Evolutionary conservation across 2,329 filamentous ascomycete species (phyloP).

Genomic region (Cladosporium oxysporum): DNA sequence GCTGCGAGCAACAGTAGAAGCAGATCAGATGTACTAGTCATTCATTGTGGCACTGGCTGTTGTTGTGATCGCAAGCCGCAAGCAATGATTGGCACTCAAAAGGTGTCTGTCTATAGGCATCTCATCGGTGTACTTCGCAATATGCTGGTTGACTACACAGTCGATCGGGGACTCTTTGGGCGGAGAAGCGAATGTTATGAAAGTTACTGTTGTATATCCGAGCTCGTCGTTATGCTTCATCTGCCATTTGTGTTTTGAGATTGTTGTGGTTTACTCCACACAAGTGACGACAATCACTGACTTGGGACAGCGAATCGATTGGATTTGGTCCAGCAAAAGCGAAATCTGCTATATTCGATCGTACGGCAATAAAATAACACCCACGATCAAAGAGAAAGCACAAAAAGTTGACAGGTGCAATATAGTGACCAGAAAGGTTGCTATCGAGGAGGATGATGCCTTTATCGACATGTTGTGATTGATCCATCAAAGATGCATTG

Average conservation of each 20-base stretch:
- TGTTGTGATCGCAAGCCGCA: neutral
- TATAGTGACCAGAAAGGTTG: neutral
- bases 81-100: neutral
- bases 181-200: neutral
- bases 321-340: neutral
- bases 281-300: neutral
- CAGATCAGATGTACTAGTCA: neutral
- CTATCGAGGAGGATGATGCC: neutral
- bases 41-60: neutral
- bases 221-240: too few relatives aligned
- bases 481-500: neutral
- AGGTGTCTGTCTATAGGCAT: neutral
- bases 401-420: neutral
- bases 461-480: neutral
- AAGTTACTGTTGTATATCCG: too few relatives aligned
- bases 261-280: rapidly evolving
- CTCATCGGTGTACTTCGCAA: neutral
- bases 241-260: too few relatives aligned
- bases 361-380: neutral
- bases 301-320: neutral
- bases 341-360: neutral
- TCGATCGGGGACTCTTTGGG: neutral
- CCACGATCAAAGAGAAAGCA: neutral
- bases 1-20: neutral
- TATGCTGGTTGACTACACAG: neutral